phyloP scores from a whole-genome alignment of 306 rosid species.

The Cucurbita pepo region DNA sequence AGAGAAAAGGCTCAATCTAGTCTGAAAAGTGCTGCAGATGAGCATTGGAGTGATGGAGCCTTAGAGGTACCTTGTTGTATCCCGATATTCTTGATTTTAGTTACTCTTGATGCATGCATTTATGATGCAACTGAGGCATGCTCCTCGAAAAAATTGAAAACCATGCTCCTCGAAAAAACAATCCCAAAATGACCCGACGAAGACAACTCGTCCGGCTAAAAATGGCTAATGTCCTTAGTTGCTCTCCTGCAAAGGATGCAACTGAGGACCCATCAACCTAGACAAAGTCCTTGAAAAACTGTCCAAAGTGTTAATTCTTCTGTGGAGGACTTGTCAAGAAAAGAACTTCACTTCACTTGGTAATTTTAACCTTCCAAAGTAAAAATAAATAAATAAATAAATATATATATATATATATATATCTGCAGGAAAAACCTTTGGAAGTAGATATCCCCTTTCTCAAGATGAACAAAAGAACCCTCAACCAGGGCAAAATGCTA shows the following conservation, averaged over 20 bases:
- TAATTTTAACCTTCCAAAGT: not conserved
- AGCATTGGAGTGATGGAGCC: constrained; percentile 99
- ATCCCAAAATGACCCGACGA: not conserved
- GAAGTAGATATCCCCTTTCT: not conserved
- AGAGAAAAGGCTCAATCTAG: constrained; percentile 65
- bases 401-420: too few relatives aligned
- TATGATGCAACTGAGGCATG: not conserved
- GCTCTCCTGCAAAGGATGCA: not conserved
- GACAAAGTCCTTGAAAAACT: not conserved
- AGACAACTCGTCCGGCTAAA: not conserved
- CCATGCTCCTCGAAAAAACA: not conserved
- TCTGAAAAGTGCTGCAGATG: constrained; percentile 77
- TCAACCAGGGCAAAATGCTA: not conserved
- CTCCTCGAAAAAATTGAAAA: not conserved
- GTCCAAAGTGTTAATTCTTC: not conserved
- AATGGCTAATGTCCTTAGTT: not conserved
- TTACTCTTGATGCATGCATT: constrained; percentile 4
- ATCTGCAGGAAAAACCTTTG: not conserved
- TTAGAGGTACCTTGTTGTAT: constrained; percentile 49
- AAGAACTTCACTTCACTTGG: not conserved
- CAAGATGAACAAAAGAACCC: not conserved
- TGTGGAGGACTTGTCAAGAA: not conserved
- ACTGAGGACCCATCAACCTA: not conserved
- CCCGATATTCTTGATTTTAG: not conserved
- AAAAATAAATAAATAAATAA: too few relatives aligned